phyloP scores from a whole-genome alignment of 108 stramenopile genomes.

The Skeletonema marinoi region DNA sequence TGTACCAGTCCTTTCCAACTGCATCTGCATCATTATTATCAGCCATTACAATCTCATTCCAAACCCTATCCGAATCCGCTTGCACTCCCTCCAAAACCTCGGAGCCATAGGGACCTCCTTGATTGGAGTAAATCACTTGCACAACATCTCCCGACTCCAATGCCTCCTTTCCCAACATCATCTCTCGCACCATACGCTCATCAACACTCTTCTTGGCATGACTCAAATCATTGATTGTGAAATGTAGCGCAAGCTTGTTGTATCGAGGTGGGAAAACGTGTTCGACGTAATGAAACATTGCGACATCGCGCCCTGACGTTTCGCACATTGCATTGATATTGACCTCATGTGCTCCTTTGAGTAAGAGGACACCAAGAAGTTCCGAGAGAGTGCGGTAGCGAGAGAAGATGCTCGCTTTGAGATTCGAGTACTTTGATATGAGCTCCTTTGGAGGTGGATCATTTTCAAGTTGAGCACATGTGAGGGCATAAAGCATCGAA shows the following conservation, averaged over 20 bases:
- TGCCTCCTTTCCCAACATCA: slow-evolving; percentile 57
- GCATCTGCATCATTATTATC: slow-evolving; percentile 9
- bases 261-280: slow-evolving; percentile 74
- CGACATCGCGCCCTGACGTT: slow-evolving; percentile 84
- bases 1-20: slow-evolving; percentile 78
- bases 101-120: slow-evolving; percentile 87
- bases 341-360: slow-evolving; percentile 63
- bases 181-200: slow-evolving; percentile 79
- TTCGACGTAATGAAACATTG: slow-evolving; percentile 89
- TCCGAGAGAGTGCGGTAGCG: slow-evolving; percentile 84
- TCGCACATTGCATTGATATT: slow-evolving; percentile 81
- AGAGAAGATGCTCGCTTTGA: slow-evolving; percentile 86
- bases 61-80: slow-evolving; percentile 74
- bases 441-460: slow-evolving; percentile 46
- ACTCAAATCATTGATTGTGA: slow-evolving; percentile 77
- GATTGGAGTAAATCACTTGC: slow-evolving; percentile 76
- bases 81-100: slow-evolving; percentile 76
- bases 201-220: slow-evolving; percentile 79
- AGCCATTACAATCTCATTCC: slow-evolving; percentile 57
- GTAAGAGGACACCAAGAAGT: slow-evolving; percentile 69
- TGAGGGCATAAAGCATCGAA: slow-evolving; percentile 64
- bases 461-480: slow-evolving; percentile 40
- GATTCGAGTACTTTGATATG: slow-evolving; percentile 66
- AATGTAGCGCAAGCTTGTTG: slow-evolving; percentile 83
- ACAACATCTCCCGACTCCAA: slow-evolving; percentile 47